Evolutionary conservation across 192 early-diverging fungal genomes (phyloP).

Genomic region (Entophlyctis luteolus): DNA sequence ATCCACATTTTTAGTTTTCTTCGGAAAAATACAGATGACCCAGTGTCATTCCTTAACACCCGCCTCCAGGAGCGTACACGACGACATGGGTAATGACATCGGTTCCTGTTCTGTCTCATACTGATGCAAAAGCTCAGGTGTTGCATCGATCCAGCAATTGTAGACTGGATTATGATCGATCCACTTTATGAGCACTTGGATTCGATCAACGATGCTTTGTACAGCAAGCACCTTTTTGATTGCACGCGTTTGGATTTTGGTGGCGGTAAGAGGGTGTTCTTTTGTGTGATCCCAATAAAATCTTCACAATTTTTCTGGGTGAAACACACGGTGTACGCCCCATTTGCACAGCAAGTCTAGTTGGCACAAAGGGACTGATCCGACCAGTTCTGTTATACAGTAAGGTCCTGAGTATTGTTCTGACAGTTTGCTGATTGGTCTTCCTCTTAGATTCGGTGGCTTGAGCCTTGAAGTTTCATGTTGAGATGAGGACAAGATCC

Average conservation of each 20-base stretch:
- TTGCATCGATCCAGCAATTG: neutral
- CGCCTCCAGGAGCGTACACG: no score
- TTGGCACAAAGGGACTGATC: neutral
- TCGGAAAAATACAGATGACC: no score
- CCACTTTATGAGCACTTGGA: neutral
- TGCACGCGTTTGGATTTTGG: neutral
- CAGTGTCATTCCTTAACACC: no score
- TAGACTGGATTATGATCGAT: neutral
- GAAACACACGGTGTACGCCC: neutral
- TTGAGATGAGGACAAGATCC: conserved; percentile 7
- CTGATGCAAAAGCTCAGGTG: neutral
- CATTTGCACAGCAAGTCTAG: neutral
- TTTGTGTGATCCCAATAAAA: neutral
- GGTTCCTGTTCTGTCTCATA: no score
- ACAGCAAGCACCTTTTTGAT: neutral
- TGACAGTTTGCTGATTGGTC: neutral
- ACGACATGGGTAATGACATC: no score
- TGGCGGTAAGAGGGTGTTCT: neutral
- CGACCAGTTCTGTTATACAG: neutral
- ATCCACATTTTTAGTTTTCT: no score
- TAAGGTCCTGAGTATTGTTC: conserved; percentile 10
- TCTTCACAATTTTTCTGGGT: neutral
- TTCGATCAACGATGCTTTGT: neutral
- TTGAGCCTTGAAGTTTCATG: neutral
- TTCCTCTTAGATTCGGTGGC: neutral